Evolutionary conservation across 2,329 filamentous ascomycete species (phyloP), one percentile per base, ranked within the genome.

Genomic region (Juglanconis juglandina): DNA sequence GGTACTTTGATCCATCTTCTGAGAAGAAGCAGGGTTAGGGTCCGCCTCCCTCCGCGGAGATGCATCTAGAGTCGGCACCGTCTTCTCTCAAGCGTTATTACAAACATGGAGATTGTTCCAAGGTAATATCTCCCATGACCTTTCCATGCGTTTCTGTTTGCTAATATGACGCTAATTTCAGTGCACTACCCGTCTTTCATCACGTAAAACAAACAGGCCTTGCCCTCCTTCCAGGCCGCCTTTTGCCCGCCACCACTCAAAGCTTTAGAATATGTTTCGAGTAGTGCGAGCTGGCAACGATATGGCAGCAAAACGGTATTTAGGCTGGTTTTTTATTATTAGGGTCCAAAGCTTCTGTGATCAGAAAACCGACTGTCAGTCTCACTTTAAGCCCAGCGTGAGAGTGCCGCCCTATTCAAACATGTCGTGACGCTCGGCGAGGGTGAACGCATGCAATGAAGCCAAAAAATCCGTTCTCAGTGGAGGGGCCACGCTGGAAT

Each of bases 401-500:
- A 24, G 24, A 24, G 24, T 24, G 24, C 24, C 24, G 24, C 24
- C 24, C 24, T 24, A 24, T 24, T 24, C 24, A 24, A 24, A 24
- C 24, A 24, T 24, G 24, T 24, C 24, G 24, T 24, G 24, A 24
- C 24, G 10, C 5, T 13, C 10, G 3, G 39, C 39, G 39, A 42
- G 4, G 5, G 17, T 17, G 51, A 14, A 9, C 8, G 17, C 6
- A 11, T 34, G 42, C 11, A 33, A 55, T 48, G 11, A 59, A 53
- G 37, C 34, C 56, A 37, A 14, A 37, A 52, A 33, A 35, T 6
- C 13, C 24, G 37, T 17, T 9, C 4, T 33, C 33, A 14, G 4
- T 7, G n/a, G n/a, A 10, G 14, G n/a, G 30, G 7, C 5, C 24
- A 6, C 34, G n/a, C 39, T 81, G 79, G 76, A 79, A 87, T 68